These are phyloP conservation scores for Gossypium lobatum DNA, from an alignment of 441 rosid species.

Conservation along the genomic window DNA sequence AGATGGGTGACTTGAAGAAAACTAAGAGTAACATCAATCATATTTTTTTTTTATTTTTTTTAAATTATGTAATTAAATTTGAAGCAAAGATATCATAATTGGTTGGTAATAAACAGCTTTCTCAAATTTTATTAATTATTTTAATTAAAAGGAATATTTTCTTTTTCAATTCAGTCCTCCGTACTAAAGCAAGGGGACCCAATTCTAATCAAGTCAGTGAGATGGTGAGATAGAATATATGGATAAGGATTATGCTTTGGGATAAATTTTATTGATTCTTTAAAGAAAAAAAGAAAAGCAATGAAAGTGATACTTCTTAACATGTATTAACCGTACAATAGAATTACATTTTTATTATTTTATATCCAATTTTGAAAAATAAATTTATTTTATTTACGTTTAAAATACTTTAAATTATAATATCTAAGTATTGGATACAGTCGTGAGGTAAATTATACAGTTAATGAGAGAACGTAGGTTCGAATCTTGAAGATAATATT, in stretches of 20 bases:
- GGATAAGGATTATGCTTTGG: background rate
- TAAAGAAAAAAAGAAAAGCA: background rate
- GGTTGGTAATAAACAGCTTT: constrained; percentile 2
- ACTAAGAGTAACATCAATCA: background rate
- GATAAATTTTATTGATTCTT: background rate
- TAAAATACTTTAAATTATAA: too few relatives aligned
- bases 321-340: background rate
- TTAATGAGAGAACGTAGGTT: too few relatives aligned
- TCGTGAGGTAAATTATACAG: too few relatives aligned
- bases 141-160: background rate
- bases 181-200: background rate
- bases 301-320: background rate
- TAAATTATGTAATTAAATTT: background rate
- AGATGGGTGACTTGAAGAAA: background rate
- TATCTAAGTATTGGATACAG: too few relatives aligned
- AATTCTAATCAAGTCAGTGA: background rate
- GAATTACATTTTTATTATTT: too few relatives aligned
- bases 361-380: background rate
- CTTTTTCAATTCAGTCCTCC: background rate
- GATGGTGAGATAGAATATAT: background rate
- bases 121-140: background rate
- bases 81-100: constrained; percentile 9
- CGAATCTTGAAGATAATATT: too few relatives aligned
- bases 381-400: too few relatives aligned
- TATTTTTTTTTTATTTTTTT: background rate